Percentiles rank a stretch among this genome's conserved stretches.
phyloP scores from a whole-genome alignment of 768 basidiomycete species.

The Tremella fuciformis region DNA sequence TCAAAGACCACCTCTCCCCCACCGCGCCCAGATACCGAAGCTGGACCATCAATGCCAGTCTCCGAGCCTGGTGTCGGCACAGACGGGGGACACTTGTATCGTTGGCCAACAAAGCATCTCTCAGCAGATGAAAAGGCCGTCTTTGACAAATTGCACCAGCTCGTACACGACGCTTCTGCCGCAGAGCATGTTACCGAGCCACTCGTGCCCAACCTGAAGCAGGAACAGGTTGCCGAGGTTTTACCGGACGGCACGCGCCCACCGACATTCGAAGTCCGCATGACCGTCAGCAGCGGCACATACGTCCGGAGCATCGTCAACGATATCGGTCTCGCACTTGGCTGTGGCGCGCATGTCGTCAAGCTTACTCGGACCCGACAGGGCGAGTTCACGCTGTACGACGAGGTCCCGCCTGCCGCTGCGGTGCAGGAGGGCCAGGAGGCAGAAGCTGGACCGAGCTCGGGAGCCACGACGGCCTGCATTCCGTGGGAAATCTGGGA shows the following conservation, averaged over 20 bases:
- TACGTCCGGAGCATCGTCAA: constrained; percentile 95
- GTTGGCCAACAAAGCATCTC: constrained; percentile 71
- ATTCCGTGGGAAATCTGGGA: constrained; percentile 50
- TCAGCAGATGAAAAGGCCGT: constrained; percentile 67
- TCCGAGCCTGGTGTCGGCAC: constrained; percentile 2
- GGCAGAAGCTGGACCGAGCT: constrained; percentile 4
- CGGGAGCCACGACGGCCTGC: constrained; percentile 57
- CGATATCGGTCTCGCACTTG: constrained; percentile 79
- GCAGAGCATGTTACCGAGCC: background rate
- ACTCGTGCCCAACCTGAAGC: constrained; percentile 29
- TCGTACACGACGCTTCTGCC: constrained; percentile 43
- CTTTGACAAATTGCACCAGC: constrained; percentile 62
- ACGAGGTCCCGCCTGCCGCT: constrained; percentile 20
- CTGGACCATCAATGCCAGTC: background rate
- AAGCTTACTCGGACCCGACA: constrained; percentile 84
- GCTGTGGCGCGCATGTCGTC: constrained; percentile 89
- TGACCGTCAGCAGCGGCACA: constrained; percentile 94
- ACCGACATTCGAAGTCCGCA: constrained; percentile 76
- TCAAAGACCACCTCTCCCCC: constrained; percentile 18
- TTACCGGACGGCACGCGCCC: constrained; percentile 54
- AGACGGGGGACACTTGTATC: constrained; percentile 66
- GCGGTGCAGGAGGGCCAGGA: constrained; percentile 10
- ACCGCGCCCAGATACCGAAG: too few relatives aligned
- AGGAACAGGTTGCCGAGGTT: constrained; percentile 13
- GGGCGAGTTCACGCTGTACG: constrained; percentile 62